A percentile compares a stretch with the other conserved stretches of the same genome.
Evolutionary conservation across 163 green algal genomes (phyloP).

Genomic region (Chlorella variabilis): DNA sequence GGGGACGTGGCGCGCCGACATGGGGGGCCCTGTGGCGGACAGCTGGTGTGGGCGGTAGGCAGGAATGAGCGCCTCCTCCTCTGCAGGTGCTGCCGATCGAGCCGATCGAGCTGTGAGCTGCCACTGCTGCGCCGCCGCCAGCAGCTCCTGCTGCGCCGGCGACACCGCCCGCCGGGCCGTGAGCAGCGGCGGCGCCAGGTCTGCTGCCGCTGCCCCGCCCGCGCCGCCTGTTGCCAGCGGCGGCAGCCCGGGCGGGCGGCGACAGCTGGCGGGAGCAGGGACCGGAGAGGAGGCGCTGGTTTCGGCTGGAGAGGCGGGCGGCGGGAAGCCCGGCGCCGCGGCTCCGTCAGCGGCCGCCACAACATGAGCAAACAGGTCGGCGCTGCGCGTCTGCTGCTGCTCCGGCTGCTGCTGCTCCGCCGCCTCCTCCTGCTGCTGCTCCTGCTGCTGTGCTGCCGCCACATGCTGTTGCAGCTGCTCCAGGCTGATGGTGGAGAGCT

Average conservation of each 20-base stretch:
- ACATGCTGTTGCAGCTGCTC: slow-evolving; percentile 2
- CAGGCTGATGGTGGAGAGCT: slow-evolving; percentile 28
- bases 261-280: background rate
- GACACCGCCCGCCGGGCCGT: background rate
- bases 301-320: background rate
- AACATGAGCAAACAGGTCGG: background rate
- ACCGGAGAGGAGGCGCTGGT: background rate
- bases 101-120: slow-evolving; percentile 5
- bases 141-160: slow-evolving; percentile 14
- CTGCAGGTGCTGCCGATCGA: background rate
- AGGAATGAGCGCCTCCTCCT: background rate
- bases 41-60: background rate
- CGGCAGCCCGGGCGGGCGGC: background rate
- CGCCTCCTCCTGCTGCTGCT: background rate
- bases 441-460: background rate
- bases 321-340: background rate
- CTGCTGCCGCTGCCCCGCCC: background rate
- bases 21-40: background rate
- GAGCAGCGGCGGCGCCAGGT: background rate
- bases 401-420: background rate
- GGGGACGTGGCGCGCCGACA: background rate
- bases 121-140: slow-evolving; percentile 21
- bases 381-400: background rate
- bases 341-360: background rate
- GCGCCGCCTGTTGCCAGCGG: background rate